Percentiles rank a stretch among this genome's conserved stretches.
These are phyloP conservation scores for Eremochloa ophiuroides DNA, from an alignment of 176 grass and related monocot species.

Conservation along the genomic window DNA sequence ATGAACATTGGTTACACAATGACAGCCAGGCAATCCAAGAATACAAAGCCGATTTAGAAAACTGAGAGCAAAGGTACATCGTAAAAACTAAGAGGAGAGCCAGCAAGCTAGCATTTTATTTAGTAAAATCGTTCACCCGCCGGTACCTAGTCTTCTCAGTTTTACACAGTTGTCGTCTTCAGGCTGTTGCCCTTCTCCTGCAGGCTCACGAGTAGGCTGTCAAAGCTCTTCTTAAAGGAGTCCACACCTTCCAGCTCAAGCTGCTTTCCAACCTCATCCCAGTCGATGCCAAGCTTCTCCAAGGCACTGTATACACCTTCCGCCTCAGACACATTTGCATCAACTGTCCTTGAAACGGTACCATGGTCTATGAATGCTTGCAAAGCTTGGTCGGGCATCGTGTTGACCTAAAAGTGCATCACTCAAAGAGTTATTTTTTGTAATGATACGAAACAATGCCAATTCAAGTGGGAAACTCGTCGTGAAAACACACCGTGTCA, in stretches of 20 bases:
- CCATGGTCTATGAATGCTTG: conserved; percentile 89
- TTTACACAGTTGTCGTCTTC: conserved; percentile 50
- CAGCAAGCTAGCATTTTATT: conserved; percentile 44
- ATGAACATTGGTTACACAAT: conserved; percentile 32
- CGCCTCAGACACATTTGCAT: conserved; percentile 68
- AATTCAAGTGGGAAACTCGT: not conserved
- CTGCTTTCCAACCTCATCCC: conserved; percentile 72
- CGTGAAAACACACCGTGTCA: conserved; percentile 60
- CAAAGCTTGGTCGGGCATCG: conserved; percentile 96
- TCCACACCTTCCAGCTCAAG: conserved; percentile 84
- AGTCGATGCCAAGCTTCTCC: conserved; percentile 86
- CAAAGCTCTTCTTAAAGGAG: conserved; percentile 97
- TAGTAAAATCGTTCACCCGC: conserved; percentile 21
- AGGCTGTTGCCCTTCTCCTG: conserved; percentile 81
- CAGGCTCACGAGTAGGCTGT: conserved; percentile 79
- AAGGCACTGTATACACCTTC: conserved; percentile 90
- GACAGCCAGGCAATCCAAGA: not conserved
- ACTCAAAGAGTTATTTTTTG: not conserved
- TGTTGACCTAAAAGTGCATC: conserved; percentile 72
- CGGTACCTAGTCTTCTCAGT: conserved; percentile 2
- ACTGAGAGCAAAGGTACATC: not conserved
- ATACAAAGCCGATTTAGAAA: conserved; percentile 44
- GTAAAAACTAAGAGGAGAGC: conserved; percentile 20
- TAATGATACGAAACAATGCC: not conserved
- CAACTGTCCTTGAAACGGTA: conserved; percentile 81